Base-by-base conservation (phyloP, 352 stramenopile genomes). In the Saprolegnia diclina region DNA sequence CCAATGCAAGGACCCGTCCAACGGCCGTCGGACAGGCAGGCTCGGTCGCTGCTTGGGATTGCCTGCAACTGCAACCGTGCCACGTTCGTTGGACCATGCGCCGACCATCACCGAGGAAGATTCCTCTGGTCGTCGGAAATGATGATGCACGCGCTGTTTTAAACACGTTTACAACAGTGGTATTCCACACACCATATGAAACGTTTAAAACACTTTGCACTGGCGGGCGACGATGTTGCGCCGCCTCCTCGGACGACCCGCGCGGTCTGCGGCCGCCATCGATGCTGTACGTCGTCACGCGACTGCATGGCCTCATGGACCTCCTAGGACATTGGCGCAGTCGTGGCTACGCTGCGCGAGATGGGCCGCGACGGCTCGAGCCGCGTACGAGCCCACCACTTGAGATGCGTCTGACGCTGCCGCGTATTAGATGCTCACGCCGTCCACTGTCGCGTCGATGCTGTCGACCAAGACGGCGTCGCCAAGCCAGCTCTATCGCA, bases 401-500 rank as follows among this genome's bases (percentile, higher is more conserved):
- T 38, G n/a, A 9, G 16, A 35, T 35, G 29, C 29, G 29, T 35
- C 29, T 35, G 29, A 35, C 29, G 29, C 5, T 5, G 5, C 29
- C 29, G 5, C 5, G 29, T 2, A 35, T 5, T 46, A 69, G 63
- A 52, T 69, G 14, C 14, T 69, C 32, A 69, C 63, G 10, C 63
- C 48, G 35, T 16, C 21, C 4, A 29, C 62, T 24, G 26, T 69
- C 26, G 14, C 45, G 26, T 14, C 53, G 37, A 52, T 69, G 52
- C 52, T 59, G 11, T 14, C 24, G 21, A 38, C 32, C 19, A 42
- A 69, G 13, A 63, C 44, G 24, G 62, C 35, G 21, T 13, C 32
- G 16, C 32, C 50, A 22, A 67, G 76, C 32, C 80, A 92, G 71
- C 81, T 85, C 46, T 89, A 85, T 46, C 80, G 82, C 2, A 69